Base-by-base conservation (phyloP, 2,329 filamentous ascomycete species). In the Pleoardoris graminearum region DNA sequence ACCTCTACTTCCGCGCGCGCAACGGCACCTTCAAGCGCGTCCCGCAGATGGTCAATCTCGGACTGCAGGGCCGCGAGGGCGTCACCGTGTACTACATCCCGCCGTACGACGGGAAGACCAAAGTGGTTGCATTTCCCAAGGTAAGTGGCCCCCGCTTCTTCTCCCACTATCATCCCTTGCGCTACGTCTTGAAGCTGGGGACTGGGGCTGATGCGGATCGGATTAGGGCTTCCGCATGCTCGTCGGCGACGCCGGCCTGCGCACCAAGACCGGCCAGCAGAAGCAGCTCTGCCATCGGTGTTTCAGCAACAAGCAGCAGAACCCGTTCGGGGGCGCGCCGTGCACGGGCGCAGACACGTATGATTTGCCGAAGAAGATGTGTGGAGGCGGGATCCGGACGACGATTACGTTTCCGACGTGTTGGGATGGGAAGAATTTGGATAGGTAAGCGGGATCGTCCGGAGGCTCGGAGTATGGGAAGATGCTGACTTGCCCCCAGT, bases 401-500 rank as follows among this genome's bases (percentile, higher is more conserved):
- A 79, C 78, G 56, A 75, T 79, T 47, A 72, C 75, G 4, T 80
- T 79, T 65, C 77, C 77, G 0, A 79, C 76, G 50, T 78, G 30
- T 29, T 29, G 27, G 27, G 27, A 29, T 29, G 27, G 27, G 27
- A 54, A 29, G 50, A 37, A 36, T 16, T 22, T 23, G 27, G 27
- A 29, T 29, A 29, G 27, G 7, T 7, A 29, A 12, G 7, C 12
- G 27, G 27, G n/a, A n/a, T n/a, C n/a, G n/a, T n/a, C n/a, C n/a
- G n/a, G n/a, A n/a, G n/a, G n/a, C n/a, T n/a, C n/a, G n/a, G n/a
- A n/a, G n/a, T n/a, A n/a, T n/a, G n/a, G n/a, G n/a, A 7, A 36
- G 43, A 36, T 90, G 87, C 79, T 89, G 88, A 80, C 82, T 89
- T 71, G 86, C 86, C 4, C 80, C 82, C 60, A 79, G 78, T 10